Evolutionary conservation across 768 basidiomycete genomes (phyloP).

Genomic region (Lentinula raphanica): DNA sequence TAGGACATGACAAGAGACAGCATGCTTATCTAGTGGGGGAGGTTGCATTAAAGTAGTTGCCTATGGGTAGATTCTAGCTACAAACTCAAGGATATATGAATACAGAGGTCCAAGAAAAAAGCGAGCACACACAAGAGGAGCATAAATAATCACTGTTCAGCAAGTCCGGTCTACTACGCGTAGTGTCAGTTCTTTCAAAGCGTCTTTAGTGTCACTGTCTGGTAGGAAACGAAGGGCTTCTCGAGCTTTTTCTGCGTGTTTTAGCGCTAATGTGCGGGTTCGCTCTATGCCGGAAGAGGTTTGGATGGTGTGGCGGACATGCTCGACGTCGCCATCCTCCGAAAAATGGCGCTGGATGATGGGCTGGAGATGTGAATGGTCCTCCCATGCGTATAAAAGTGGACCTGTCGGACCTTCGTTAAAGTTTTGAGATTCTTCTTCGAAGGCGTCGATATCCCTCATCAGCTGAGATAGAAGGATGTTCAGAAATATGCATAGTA

Average conservation of each 20-base stretch:
- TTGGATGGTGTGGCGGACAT: constrained; percentile 57
- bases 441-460: constrained; percentile 78
- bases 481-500: background rate
- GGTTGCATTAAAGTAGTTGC: background rate
- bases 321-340: constrained; percentile 72
- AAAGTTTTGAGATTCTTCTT: constrained; percentile 50
- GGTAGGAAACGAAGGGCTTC: constrained; percentile 68
- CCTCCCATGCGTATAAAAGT: constrained; percentile 80
- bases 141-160: constrained; percentile 22
- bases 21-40: background rate
- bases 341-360: constrained; percentile 78
- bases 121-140: background rate
- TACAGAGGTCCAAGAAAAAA: background rate
- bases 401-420: constrained; percentile 77
- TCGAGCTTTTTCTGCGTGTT: constrained; percentile 73
- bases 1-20: background rate
- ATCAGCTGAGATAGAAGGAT: constrained; percentile 52
- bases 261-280: constrained; percentile 69
- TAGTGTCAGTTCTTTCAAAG: constrained; percentile 68
- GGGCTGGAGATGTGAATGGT: constrained; percentile 69
- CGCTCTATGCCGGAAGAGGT: constrained; percentile 71
- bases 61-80: background rate
- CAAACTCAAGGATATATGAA: background rate
- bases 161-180: constrained; percentile 58
- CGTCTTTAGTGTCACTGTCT: constrained; percentile 72